Evolutionary conservation across 495 filamentous ascomycete genomes (phyloP), one percentile per base, ranked within the genome.

Genomic region (Cetradonia linearis): DNA sequence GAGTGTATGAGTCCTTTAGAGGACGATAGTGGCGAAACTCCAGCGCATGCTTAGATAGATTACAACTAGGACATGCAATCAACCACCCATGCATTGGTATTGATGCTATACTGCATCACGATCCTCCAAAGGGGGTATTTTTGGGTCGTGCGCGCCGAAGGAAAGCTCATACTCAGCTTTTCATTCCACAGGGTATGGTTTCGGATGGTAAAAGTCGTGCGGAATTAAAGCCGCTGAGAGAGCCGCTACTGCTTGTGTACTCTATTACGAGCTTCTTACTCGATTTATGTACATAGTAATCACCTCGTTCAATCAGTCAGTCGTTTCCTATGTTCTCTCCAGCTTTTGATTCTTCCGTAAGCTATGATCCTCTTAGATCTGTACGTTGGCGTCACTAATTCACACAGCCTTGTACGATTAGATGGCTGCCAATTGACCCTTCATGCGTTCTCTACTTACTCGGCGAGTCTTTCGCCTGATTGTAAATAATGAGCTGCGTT

Each of bases 371-470:
- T 4, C 9, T 48, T 11, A 16, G 27, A 48, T 7, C 56, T 4
- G 13, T 31, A 37, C 38, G 4, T 1, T 30, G 18, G n/a, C 6
- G 9, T 40, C 28, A 28, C 55, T 42, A 23, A 57, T 30, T 33
- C 23, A 40, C 42, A 5, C 37, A 46, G 42, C 34, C 25, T 7
- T 46, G n/a, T 36, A 31, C 37, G 20, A 28, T 52, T 31, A 40
- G 25, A 14, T 10, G 27, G 27, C 36, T 1, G 16, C 37, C 57
- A 52, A 61, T 44, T 69, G 62, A 70, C 64, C 67, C 72, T 67
- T 71, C 62, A 94, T 94, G 90, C 87, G 85, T 68, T 91, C 89
- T 71, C 86, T 89, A 68, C 80, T 95, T 65, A 84, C 88, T 54
- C 81, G 85, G 71, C 73, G 79, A 70, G 84, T 89, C 64, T 87